Evolutionary conservation across 2,329 filamentous ascomycete genomes (phyloP).

Genomic region (Colletotrichum acutatum): DNA sequence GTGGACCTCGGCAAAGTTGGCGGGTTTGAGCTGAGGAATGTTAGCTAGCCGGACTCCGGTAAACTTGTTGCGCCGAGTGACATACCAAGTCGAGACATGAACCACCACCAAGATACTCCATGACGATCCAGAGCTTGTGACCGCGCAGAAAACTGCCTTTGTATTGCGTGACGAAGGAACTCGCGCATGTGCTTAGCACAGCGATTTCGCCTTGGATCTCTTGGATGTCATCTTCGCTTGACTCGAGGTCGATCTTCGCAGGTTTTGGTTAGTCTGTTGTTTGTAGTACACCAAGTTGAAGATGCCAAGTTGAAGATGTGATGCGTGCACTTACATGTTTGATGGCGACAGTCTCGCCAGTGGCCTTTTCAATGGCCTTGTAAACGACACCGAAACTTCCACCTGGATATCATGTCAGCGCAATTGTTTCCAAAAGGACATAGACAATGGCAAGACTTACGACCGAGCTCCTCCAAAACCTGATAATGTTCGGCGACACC

Average conservation of each 20-base stretch:
- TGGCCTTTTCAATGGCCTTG: conserved; percentile 91
- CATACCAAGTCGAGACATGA: conserved; percentile 92
- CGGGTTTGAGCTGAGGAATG: conserved; percentile 80
- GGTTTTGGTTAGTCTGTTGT: background rate
- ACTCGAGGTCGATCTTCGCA: conserved; percentile 93
- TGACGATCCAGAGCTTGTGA: conserved; percentile 98
- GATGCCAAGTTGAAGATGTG: no score
- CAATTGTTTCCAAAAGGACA: background rate
- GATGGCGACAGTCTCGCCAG: conserved; percentile 93
- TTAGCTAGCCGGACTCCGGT: conserved; percentile 42
- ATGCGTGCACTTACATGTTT: conserved; percentile 78
- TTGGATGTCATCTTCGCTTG: conserved; percentile 97
- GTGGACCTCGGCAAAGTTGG: conserved; percentile 86
- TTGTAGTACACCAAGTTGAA: background rate
- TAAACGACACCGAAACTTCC: conserved; percentile 97
- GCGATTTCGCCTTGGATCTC: conserved; percentile 98
- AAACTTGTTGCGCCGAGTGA: conserved; percentile 35
- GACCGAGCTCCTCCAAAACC: conserved; percentile 94
- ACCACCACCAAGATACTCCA: conserved; percentile 96
- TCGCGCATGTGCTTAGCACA: conserved; percentile 93
- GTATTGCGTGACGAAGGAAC: conserved; percentile 94
- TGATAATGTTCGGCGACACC: conserved; percentile 88
- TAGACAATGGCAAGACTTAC: conserved; percentile 64
- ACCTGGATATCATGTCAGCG: conserved; percentile 60
- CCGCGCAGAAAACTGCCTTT: conserved; percentile 96